phyloP scores from a whole-genome alignment of 257 asterid species.

The Salvia splendens region DNA sequence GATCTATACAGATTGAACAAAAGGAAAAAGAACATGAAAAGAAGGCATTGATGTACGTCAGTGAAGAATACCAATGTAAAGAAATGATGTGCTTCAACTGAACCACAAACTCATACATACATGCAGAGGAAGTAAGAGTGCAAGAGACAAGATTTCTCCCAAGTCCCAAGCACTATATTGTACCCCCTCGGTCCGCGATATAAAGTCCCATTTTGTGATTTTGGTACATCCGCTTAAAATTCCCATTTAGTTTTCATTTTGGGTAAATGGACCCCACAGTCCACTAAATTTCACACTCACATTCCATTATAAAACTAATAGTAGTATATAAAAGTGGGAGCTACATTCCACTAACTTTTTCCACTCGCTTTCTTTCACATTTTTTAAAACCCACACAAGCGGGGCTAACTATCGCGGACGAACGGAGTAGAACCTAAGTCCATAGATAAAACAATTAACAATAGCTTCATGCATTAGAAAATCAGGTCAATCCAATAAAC shows the following conservation, averaged over 20 bases:
- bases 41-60: slow-evolving; percentile 10
- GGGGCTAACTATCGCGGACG: too few relatives aligned
- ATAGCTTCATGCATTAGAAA: slow-evolving; percentile 7
- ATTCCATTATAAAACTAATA: too few relatives aligned
- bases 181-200: too few relatives aligned
- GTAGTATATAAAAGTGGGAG: too few relatives aligned
- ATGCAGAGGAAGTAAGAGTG: slow-evolving; percentile 16
- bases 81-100: slow-evolving; percentile 18
- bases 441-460: not conserved
- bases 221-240: too few relatives aligned
- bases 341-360: too few relatives aligned
- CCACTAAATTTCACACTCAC: too few relatives aligned
- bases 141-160: slow-evolving; percentile 7
- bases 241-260: too few relatives aligned
- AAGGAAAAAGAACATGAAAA: slow-evolving; percentile 19
- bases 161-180: not conserved
- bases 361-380: too few relatives aligned
- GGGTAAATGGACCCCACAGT: too few relatives aligned
- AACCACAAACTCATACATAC: slow-evolving; percentile 16
- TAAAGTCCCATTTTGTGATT: too few relatives aligned
- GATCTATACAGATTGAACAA: slow-evolving; percentile 18
- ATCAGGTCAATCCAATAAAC: slow-evolving; percentile 11
- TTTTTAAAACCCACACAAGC: too few relatives aligned
- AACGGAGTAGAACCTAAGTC: not conserved
- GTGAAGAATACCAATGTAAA: slow-evolving; percentile 21